Conservation (phyloP, 2,329 filamentous ascomycete species). For the Xylaria sp. region DNA sequence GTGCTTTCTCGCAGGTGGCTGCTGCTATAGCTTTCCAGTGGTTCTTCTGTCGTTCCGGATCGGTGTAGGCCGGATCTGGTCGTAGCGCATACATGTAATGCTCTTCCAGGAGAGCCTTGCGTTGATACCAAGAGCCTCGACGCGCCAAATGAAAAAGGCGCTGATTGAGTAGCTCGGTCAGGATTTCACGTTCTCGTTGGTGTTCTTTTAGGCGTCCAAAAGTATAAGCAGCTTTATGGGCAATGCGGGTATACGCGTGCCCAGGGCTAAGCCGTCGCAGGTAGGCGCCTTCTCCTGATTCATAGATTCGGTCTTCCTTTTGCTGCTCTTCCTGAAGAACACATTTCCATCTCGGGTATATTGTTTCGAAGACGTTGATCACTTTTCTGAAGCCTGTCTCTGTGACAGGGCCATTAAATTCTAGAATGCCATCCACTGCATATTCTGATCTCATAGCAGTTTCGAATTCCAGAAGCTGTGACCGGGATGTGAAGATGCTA, state of each 20-base stretch:
- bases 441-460: constrained; percentile 84
- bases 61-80: constrained; percentile 53
- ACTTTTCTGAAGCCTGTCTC: constrained; percentile 74
- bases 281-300: constrained; percentile 87
- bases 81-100: constrained; percentile 84
- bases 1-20: constrained; percentile 83
- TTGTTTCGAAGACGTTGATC: constrained; percentile 75
- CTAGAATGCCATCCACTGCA: constrained; percentile 82
- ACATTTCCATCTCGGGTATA: constrained; percentile 83
- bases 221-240: constrained; percentile 85
- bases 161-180: constrained; percentile 81
- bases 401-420: constrained; percentile 77
- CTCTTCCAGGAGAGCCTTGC: constrained; percentile 92
- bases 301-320: constrained; percentile 82
- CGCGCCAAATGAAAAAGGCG: constrained; percentile 85
- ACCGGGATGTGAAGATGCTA: constrained; percentile 85
- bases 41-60: constrained; percentile 72
- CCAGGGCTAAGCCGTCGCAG: constrained; percentile 88
- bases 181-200: constrained; percentile 76
- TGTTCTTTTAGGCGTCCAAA: constrained; percentile 86
- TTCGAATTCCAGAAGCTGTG: constrained; percentile 87
- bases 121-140: constrained; percentile 93
- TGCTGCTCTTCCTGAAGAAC: constrained; percentile 78
- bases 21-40: constrained; percentile 83
- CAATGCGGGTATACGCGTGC: constrained; percentile 91